Evolutionary conservation across 2,329 filamentous ascomycete genomes (phyloP).

Genomic region (Coniella vitis): DNA sequence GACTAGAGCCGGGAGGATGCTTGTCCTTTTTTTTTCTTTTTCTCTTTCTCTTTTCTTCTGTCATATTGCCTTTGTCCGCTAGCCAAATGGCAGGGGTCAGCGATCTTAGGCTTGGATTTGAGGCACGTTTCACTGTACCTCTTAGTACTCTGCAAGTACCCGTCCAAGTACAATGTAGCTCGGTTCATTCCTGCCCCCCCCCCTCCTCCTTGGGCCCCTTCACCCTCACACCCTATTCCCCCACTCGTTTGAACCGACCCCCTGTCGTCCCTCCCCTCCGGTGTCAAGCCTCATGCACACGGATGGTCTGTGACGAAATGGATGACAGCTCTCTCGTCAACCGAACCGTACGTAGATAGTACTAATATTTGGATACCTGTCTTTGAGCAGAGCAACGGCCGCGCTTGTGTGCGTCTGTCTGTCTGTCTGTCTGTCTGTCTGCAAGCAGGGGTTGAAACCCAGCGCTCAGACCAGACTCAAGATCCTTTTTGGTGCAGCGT

Average conservation of each 20-base stretch:
- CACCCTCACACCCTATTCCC: background rate
- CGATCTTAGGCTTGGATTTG: background rate
- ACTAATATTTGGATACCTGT: background rate
- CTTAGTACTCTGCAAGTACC: slow-evolving; percentile 13
- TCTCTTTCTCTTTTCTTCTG: slow-evolving; percentile 7
- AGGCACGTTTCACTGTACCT: too few species aligned
- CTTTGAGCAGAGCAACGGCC: too few species aligned
- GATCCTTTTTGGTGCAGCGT: background rate
- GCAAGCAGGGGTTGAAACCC: too few species aligned
- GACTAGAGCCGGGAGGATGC: slow-evolving; percentile 10
- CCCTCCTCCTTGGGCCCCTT: background rate
- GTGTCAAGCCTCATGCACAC: slow-evolving; percentile 2
- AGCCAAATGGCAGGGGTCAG: slow-evolving; percentile 8
- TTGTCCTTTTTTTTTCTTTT: slow-evolving; percentile 12
- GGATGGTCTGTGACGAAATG: background rate
- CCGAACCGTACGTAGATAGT: too few species aligned
- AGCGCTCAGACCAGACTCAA: too few species aligned
- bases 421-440: too few species aligned
- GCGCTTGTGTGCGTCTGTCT: too few species aligned
- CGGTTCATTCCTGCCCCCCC: too few species aligned
- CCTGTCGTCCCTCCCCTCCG: background rate
- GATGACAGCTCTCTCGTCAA: background rate
- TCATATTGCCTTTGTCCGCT: slow-evolving; percentile 14
- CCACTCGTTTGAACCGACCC: background rate
- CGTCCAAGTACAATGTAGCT: background rate